Evolutionary conservation across 2,329 filamentous ascomycete species (phyloP).

Genomic region (Xylaria digitata): DNA sequence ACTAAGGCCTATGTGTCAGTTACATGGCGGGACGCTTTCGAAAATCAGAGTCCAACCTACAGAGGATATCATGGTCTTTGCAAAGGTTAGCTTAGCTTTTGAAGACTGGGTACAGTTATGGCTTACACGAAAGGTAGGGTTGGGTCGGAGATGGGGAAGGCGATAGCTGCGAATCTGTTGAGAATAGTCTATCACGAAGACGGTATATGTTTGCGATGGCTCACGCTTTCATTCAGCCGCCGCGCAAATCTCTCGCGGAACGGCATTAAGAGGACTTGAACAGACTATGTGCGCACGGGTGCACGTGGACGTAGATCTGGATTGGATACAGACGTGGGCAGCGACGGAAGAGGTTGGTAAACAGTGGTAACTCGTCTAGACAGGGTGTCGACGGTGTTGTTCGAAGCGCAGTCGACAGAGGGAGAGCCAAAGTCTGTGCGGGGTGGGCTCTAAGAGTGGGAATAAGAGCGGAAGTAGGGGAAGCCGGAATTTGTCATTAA

Average conservation of each 20-base stretch:
- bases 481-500: slow-evolving; percentile 24
- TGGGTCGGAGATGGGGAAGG: slow-evolving; percentile 53
- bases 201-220: slow-evolving; percentile 39
- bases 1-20: slow-evolving; percentile 63
- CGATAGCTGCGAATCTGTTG: slow-evolving; percentile 48
- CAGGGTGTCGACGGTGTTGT: slow-evolving; percentile 6
- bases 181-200: slow-evolving; percentile 41
- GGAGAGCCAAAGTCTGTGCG: background rate
- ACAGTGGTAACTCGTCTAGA: background rate
- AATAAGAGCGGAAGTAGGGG: background rate
- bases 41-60: slow-evolving; percentile 44
- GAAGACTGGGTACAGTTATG: slow-evolving; percentile 2
- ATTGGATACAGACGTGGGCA: background rate
- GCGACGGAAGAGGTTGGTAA: background rate
- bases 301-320: background rate
- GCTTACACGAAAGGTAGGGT: slow-evolving; percentile 61
- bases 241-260: slow-evolving; percentile 49
- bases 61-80: slow-evolving; percentile 53
- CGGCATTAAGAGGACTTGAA: slow-evolving; percentile 44
- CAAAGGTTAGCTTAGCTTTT: slow-evolving; percentile 37
- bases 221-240: slow-evolving; percentile 51
- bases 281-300: slow-evolving; percentile 8
- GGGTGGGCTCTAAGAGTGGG: slow-evolving; percentile 7
- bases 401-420: background rate
- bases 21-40: background rate